Conservation (phyloP, 2,329 filamentous ascomycete genomes). For the Bipolaris gigantea region DNA sequence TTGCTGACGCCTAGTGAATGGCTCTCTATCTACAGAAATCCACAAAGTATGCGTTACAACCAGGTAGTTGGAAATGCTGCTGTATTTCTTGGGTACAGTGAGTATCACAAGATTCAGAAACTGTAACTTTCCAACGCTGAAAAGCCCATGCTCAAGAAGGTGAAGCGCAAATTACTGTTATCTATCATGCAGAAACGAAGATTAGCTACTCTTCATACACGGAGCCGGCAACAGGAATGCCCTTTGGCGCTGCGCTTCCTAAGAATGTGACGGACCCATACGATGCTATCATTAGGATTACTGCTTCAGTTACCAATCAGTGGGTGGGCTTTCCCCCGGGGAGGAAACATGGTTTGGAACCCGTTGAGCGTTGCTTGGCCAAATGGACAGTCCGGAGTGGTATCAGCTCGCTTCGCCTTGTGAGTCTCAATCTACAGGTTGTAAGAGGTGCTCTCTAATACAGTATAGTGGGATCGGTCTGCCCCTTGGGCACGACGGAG, state of each 20-base stretch:
- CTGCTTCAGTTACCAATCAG: slow-evolving; percentile 26
- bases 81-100: slow-evolving; percentile 33
- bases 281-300: slow-evolving; percentile 37
- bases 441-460: slow-evolving; percentile 19
- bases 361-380: slow-evolving; percentile 38
- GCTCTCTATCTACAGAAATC: slow-evolving; percentile 1
- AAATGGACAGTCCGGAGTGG: slow-evolving; percentile 31
- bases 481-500: slow-evolving; percentile 33
- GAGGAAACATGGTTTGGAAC: slow-evolving; percentile 40
- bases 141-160: slow-evolving; percentile 35
- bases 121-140: slow-evolving; percentile 10
- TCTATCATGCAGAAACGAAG: slow-evolving; percentile 35
- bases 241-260: slow-evolving; percentile 37
- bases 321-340: slow-evolving; percentile 41
- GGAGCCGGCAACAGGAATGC: slow-evolving; percentile 32
- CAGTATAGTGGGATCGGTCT: slow-evolving; percentile 28
- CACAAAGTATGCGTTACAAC: slow-evolving; percentile 32
- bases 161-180: slow-evolving; percentile 34
- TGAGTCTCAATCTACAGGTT: slow-evolving; percentile 13
- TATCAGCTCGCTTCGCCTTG: slow-evolving; percentile 39
- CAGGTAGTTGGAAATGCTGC: slow-evolving; percentile 32
- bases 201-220: slow-evolving; percentile 39
- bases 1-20: slow-evolving; percentile 8
- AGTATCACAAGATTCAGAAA: slow-evolving; percentile 1
- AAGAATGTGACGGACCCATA: slow-evolving; percentile 35